Conservation (phyloP, 148 eudicot genomes). For the Rhododendron kiyosumense region DNA sequence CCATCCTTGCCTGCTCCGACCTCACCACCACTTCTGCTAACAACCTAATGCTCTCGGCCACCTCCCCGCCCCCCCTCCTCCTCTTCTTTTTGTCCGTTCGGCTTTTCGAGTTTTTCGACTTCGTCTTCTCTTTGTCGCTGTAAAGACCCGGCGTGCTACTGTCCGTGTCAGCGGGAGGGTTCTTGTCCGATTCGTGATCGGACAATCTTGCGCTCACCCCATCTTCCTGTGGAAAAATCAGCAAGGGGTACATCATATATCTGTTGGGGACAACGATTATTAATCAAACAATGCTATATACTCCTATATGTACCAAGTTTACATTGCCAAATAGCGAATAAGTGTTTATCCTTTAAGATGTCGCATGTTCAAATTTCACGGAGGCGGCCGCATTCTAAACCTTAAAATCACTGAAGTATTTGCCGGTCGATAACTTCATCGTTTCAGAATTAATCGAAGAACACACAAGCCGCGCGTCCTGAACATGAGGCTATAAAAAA, state of each 20-base stretch:
- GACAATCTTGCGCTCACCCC: background rate
- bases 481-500: background rate
- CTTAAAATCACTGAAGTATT: no score
- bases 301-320: background rate
- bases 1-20: constrained; percentile 66
- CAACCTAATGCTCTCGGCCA: constrained; percentile 75
- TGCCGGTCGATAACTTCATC: no score
- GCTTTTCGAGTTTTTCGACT: constrained; percentile 17
- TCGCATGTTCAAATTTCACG: no score
- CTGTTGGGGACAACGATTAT: background rate
- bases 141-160: constrained; percentile 69
- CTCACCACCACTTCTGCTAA: constrained; percentile 64
- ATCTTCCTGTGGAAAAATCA: constrained; percentile 5
- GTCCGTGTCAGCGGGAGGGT: constrained; percentile 29
- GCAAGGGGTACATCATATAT: background rate
- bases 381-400: background rate
- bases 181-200: constrained; percentile 14
- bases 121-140: constrained; percentile 35
- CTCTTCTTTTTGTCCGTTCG: constrained; percentile 31
- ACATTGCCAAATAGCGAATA: background rate
- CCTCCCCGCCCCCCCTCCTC: constrained; percentile 26
- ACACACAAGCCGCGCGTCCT: background rate
- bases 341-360: background rate
- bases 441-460: no score
- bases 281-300: background rate